Base-by-base conservation (phyloP, 768 basidiomycete species). In the Cystobasidium ongulense region DNA sequence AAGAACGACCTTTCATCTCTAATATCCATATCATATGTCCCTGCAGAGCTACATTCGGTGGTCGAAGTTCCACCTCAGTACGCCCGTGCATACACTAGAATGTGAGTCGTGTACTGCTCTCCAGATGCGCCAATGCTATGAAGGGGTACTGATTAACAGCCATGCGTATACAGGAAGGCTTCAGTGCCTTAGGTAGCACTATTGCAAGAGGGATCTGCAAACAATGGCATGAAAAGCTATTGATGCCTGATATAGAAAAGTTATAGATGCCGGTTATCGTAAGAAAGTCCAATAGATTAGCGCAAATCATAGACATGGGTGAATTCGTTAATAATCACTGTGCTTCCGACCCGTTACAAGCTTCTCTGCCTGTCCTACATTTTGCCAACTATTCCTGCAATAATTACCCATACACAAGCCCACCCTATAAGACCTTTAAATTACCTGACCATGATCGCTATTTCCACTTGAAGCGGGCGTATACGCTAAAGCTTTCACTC, bases 81-180 rank as follows among this genome's bases (percentile, higher is more conserved):
- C 50, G 31, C 68, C 36, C 25, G 75, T 46, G 75, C 75, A 21
- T 67, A 74, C 41, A 74, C 73, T 39, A 35, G 75, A 38, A 64
- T 76, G 72, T 75, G 50, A 29, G 57, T 27, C 25, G 29, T 3
- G 25, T 5, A 5, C 5, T 7, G 5, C 27, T 54, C 7, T 7
- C n/a, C n/a, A 33, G n/a, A 2, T 36, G 21, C 25, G 27, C n/a
- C n/a, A n/a, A 13, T 3, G 29, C 29, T 54, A 8, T 10, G n/a
- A 7, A 54, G 52, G 5, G n/a, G 10, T 29, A 54, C 27, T 29
- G n/a, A 54, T 54, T 54, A 7, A 10, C 21, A 7, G 5, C n/a
- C 8, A 10, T 54, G 7, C n/a, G 7, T 7, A n/a, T 35, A 59
- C 57, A 59, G 57, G 57, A 59, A 29, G 21, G 57, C 57, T 29